Base-by-base conservation (phyloP, 805 yeast species). In the Ogataea haglerorum region DNA sequence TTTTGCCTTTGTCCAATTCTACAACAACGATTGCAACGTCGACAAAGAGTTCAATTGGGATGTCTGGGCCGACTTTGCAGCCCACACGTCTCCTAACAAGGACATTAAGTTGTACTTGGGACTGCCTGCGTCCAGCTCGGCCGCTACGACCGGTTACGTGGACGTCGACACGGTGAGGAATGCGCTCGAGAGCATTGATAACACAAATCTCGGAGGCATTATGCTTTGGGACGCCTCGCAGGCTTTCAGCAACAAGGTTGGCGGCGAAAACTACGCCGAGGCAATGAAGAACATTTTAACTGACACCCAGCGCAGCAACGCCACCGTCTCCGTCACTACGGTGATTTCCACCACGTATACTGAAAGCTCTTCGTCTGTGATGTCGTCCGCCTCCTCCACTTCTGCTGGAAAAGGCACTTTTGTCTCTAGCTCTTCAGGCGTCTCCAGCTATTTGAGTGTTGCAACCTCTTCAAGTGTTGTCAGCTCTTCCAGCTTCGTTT, bases 201-300 rank as follows among this genome's bases (percentile, higher is more conserved):
- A 49, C 40, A 34, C 70, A 39, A 70, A 77, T 45, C 75, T 89
- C 51, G 83, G 83, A 16, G 85, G 89, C 24, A 76, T 90, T 55
- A 78, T 83, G 73, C 66, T 89, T 46, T 90, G 98, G 97, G 95
- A 88, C 51, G 85, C 88, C 12, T 69, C 82, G 8, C 78, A 77
- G 48, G 76, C 76, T 14, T 72, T 73, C 53, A 61, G 69, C 44
- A 71, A 76, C 48, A 67, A 71, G 39, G 53, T 58, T 34, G 67
- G 69, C 26, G 67, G 68, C 46, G 72, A 40, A 32, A 53, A 49
- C 38, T 60, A 47, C 37, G 63, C 46, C 18, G 58, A 51, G 22
- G 57, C 59, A 4, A 48, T 57, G 58, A 58, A 58, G 46, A 40
- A 48, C 26, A 27, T 56, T 6, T 42, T 58, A 45, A 15, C 21